phyloP scores from a whole-genome alignment of 129 eudicot genomes.

The Calendula officinalis region DNA sequence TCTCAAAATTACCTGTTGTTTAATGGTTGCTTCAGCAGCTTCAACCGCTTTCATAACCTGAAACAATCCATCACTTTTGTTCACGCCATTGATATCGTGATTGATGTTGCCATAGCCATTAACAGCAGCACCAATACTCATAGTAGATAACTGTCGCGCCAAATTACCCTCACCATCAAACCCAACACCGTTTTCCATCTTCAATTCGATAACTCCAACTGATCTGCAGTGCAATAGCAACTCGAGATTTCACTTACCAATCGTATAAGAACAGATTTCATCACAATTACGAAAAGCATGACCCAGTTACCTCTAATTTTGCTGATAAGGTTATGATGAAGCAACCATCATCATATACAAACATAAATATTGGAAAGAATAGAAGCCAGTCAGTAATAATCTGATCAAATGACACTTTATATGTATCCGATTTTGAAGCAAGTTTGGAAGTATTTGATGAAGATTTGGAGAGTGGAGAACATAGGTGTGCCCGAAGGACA shows the following conservation, averaged over 20 bases:
- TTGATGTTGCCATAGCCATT: constrained; percentile 15
- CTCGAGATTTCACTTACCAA: neutral
- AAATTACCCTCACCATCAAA: constrained; percentile 46
- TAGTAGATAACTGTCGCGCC: constrained; percentile 38
- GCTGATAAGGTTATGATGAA: constrained; percentile 2
- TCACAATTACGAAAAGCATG: neutral
- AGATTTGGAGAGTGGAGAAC: constrained; percentile 4
- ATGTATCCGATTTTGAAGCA: no score
- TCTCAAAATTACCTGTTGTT: constrained; percentile 57
- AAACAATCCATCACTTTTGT: constrained; percentile 56
- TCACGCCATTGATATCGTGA: constrained; percentile 23
- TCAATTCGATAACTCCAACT: constrained; percentile 10
- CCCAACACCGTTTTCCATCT: constrained; percentile 62
- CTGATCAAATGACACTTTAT: no score
- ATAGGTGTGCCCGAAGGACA: no score
- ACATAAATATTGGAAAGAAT: neutral
- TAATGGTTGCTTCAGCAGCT: constrained; percentile 91
- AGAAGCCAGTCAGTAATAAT: no score
- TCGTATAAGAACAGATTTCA: neutral
- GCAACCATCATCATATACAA: neutral
- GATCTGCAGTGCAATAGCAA: constrained; percentile 26
- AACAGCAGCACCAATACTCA: constrained; percentile 34
- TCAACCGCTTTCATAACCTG: constrained; percentile 95
- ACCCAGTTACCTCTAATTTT: neutral
- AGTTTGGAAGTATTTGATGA: constrained; percentile 9